These are phyloP conservation scores for Moesziomyces parantarcticus DNA, from an alignment of 1,284 basidiomycete genomes.

Conservation along the genomic window DNA sequence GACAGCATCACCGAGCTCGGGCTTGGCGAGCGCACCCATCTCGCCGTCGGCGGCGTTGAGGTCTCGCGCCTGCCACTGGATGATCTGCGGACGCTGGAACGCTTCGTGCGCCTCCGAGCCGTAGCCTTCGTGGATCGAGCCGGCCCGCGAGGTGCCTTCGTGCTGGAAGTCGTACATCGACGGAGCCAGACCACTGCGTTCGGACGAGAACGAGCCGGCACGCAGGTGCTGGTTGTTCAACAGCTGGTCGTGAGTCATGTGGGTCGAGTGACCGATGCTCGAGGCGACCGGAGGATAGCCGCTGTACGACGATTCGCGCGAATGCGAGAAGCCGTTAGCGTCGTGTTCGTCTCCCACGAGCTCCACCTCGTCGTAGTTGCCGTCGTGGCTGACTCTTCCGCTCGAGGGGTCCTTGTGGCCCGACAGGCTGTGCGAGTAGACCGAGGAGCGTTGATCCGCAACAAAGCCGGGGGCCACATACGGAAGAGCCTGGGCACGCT, in stretches of 20 bases:
- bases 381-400: slow-evolving; percentile 8
- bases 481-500: slow-evolving; percentile 24
- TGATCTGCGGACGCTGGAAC: slow-evolving; percentile 49
- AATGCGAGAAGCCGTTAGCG: neutral
- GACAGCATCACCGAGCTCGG: slow-evolving; percentile 42
- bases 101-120: slow-evolving; percentile 34
- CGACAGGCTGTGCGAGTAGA: slow-evolving; percentile 14
- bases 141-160: slow-evolving; percentile 39
- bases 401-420: slow-evolving; percentile 10
- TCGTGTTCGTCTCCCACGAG: slow-evolving; percentile 6
- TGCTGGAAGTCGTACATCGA: slow-evolving; percentile 39
- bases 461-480: slow-evolving; percentile 45
- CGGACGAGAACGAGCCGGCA: slow-evolving; percentile 21
- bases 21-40: slow-evolving; percentile 49
- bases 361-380: slow-evolving; percentile 32
- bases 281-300: slow-evolving; percentile 9
- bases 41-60: slow-evolving; percentile 40
- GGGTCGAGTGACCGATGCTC: slow-evolving; percentile 14
- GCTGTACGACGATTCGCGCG: neutral
- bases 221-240: slow-evolving; percentile 6
- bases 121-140: slow-evolving; percentile 26
- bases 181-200: slow-evolving; percentile 15
- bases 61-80: slow-evolving; percentile 55
- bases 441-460: slow-evolving; percentile 11
- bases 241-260: slow-evolving; percentile 20